Percentiles rank a stretch among this genome's conserved stretches.
These are phyloP conservation scores for Phylloporus scabripes DNA, from an alignment of 768 basidiomycete species.

Conservation along the genomic window DNA sequence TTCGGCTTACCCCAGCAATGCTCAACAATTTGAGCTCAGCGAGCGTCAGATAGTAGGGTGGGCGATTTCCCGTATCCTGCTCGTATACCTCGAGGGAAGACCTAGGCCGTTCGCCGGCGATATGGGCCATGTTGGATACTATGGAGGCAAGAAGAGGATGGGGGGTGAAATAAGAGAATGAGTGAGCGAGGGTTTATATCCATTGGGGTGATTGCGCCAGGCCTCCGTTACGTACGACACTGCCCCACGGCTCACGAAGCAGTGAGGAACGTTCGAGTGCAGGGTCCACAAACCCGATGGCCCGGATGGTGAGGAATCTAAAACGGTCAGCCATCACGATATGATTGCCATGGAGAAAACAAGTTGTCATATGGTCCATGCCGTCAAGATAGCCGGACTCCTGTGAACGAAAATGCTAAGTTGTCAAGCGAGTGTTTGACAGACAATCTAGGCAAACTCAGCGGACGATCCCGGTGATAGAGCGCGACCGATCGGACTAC, in stretches of 20 bases:
- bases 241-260: neutral
- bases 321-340: neutral
- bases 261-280: slow-evolving; percentile 2
- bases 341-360: slow-evolving; percentile 2
- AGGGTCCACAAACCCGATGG: neutral
- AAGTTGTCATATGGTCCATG: neutral
- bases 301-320: neutral
- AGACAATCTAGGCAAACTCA: neutral
- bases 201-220: neutral
- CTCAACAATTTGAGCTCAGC: slow-evolving; percentile 56
- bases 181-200: slow-evolving; percentile 1
- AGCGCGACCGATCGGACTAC: neutral
- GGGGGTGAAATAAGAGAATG: neutral
- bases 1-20: slow-evolving; percentile 50
- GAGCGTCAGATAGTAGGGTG: slow-evolving; percentile 36
- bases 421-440: neutral
- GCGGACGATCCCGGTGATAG: neutral
- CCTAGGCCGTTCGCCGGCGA: neutral
- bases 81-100: slow-evolving; percentile 26
- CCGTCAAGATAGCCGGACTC: neutral
- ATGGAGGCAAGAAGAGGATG: neutral
- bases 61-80: slow-evolving; percentile 25
- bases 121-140: slow-evolving; percentile 8
- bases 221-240: slow-evolving; percentile 1
- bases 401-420: neutral